Evolutionary conservation across 768 basidiomycete genomes (phyloP).

Genomic region (Leccinum subtestaceum): DNA sequence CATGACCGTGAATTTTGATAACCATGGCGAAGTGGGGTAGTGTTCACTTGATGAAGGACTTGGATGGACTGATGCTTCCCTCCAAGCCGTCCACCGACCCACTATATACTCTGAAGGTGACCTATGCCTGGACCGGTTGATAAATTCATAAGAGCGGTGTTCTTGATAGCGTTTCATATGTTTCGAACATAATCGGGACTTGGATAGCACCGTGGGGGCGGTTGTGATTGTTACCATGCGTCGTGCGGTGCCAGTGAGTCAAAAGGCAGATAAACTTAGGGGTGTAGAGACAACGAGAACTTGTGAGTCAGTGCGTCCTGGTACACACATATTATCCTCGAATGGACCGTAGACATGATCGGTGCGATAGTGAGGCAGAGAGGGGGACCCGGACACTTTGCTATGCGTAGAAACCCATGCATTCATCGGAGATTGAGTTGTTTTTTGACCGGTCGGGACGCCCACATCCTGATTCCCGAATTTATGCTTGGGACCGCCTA

Average conservation of each 20-base stretch:
- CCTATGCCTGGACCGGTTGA: neutral
- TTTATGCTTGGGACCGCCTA: no score
- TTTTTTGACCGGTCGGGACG: no score
- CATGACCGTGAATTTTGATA: slow-evolving; percentile 43
- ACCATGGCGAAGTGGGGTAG: slow-evolving; percentile 32
- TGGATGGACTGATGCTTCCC: neutral
- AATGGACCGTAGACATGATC: no score
- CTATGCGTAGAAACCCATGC: no score
- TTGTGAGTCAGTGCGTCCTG: neutral
- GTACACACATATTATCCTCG: no score
- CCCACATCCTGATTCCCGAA: no score
- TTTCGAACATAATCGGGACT: neutral
- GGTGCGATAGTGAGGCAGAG: no score
- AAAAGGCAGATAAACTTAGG: no score
- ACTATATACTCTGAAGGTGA: slow-evolving; percentile 4
- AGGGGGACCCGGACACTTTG: no score
- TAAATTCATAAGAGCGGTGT: neutral
- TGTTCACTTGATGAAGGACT: neutral
- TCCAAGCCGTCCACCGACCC: neutral
- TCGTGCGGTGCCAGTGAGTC: no score
- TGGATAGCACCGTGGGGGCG: neutral
- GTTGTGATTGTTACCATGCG: neutral
- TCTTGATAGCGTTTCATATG: neutral
- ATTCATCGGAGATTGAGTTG: no score
- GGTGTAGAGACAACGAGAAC: neutral